These are phyloP conservation scores for Phalaenopsis aphrodite DNA, from an alignment of 106 monocot genomes.

Conservation along the genomic window DNA sequence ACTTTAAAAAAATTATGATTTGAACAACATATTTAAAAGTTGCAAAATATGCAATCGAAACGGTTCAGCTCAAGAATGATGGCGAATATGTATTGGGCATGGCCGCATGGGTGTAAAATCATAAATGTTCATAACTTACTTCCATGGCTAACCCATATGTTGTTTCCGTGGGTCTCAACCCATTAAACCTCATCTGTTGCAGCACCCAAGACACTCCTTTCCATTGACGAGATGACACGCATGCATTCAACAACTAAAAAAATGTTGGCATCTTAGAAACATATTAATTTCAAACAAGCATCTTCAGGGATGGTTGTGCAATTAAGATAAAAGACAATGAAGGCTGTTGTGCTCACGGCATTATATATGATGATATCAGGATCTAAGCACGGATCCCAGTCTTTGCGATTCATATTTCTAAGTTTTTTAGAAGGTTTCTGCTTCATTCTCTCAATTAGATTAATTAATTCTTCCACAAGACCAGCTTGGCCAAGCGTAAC, in stretches of 20 bases:
- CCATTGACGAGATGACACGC: slow-evolving; percentile 78
- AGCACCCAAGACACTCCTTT: slow-evolving; percentile 95
- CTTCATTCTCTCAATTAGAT: slow-evolving; percentile 65
- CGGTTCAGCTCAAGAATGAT: background rate
- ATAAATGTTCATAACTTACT: slow-evolving; percentile 24
- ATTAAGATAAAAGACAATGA: background rate
- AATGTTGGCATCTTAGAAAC: background rate
- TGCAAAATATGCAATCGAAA: background rate
- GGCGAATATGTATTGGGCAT: background rate
- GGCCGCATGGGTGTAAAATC: background rate
- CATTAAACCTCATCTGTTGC: slow-evolving; percentile 47
- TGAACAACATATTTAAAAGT: background rate
- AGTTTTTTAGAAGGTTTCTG: slow-evolving; percentile 61
- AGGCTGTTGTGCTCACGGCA: slow-evolving; percentile 36
- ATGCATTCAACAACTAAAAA: slow-evolving; percentile 71
- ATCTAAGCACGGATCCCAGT: slow-evolving; percentile 79
- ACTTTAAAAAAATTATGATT: background rate
- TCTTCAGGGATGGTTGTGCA: background rate
- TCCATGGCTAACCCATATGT: slow-evolving; percentile 94
- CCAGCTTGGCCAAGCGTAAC: slow-evolving; percentile 95
- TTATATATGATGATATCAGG: slow-evolving; percentile 82
- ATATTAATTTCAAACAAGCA: background rate
- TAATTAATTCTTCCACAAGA: slow-evolving; percentile 61
- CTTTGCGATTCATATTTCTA: slow-evolving; percentile 52
- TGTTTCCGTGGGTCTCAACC: slow-evolving; percentile 65